Conservation (phyloP, 768 basidiomycete species). For the Pulveroboletus ravenelii region DNA sequence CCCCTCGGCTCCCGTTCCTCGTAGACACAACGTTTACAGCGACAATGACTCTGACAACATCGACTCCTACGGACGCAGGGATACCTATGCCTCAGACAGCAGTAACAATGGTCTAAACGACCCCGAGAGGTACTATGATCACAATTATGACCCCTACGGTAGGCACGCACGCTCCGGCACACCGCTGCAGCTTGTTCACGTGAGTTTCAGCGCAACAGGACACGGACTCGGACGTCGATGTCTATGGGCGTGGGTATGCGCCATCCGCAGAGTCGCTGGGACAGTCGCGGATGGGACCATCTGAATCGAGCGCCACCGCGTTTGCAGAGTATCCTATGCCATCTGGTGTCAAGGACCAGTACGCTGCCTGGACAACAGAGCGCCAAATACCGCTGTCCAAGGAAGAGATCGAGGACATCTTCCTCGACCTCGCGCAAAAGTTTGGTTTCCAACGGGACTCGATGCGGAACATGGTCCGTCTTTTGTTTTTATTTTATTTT, state of each 20-base stretch:
- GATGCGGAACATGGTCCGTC: constrained; percentile 86
- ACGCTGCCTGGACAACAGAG: constrained; percentile 92
- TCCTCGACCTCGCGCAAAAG: constrained; percentile 95
- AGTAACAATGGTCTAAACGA: constrained; percentile 51
- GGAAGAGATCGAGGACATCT: constrained; percentile 98
- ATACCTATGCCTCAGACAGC: constrained; percentile 67
- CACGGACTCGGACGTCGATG: constrained; percentile 78
- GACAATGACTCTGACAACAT: constrained; percentile 73
- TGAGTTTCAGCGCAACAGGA: constrained; percentile 59
- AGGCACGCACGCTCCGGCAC: constrained; percentile 15
- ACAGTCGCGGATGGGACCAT: constrained; percentile 52
- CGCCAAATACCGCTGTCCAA: constrained; percentile 95
- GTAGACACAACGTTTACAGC: constrained; percentile 49
- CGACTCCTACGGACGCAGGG: constrained; percentile 57
- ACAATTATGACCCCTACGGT: constrained; percentile 65
- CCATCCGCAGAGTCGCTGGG: constrained; percentile 74
- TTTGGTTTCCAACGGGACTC: constrained; percentile 97
- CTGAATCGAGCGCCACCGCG: constrained; percentile 68
- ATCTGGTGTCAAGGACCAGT: constrained; percentile 68
- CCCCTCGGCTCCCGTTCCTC: constrained; percentile 33
- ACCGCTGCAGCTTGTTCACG: constrained; percentile 7
- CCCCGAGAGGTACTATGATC: constrained; percentile 56
- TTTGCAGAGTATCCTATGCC: constrained; percentile 59
- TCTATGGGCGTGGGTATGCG: constrained; percentile 64
- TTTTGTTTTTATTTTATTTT: constrained; percentile 13